Conservation (phyloP, 225 moss, liverwort and hornwort genomes). For the Polytrichum formosum region DNA sequence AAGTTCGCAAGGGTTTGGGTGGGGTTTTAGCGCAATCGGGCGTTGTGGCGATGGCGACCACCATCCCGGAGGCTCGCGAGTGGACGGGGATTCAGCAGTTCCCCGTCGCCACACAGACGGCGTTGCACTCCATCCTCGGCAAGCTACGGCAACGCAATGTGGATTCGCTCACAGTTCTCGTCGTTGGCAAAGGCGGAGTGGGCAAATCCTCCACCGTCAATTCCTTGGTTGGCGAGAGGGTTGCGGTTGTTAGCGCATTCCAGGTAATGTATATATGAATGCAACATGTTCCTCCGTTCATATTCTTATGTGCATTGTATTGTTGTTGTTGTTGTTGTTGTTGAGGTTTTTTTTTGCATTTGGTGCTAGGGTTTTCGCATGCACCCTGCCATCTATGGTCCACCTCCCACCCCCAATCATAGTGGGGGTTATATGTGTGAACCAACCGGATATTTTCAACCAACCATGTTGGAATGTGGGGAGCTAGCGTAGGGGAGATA, state of each 20-base stretch:
- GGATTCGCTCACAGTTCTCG: slow-evolving; percentile 84
- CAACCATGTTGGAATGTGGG: no score
- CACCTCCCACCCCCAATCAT: no score
- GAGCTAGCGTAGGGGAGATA: no score
- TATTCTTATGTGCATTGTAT: not conserved
- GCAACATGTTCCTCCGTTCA: not conserved
- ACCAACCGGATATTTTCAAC: no score
- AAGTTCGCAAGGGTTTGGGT: not conserved
- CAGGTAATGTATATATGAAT: slow-evolving; percentile 43
- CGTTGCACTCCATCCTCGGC: slow-evolving; percentile 77
- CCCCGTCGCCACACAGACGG: slow-evolving; percentile 89
- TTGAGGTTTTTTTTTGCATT: no score
- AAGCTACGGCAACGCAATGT: slow-evolving; percentile 83
- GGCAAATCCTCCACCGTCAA: slow-evolving; percentile 98
- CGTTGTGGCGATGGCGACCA: not conserved
- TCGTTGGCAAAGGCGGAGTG: slow-evolving; percentile 94
- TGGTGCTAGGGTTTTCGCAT: no score
- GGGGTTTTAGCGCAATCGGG: not conserved
- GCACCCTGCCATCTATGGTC: no score
- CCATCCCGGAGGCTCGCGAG: slow-evolving; percentile 73
- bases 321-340: no score
- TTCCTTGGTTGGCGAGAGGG: slow-evolving; percentile 92
- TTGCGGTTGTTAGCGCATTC: slow-evolving; percentile 89
- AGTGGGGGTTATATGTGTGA: no score
- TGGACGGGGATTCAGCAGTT: slow-evolving; percentile 99